These are phyloP conservation scores for Themeda triandra DNA, from an alignment of 176 grass and related monocot species.

Conservation along the genomic window DNA sequence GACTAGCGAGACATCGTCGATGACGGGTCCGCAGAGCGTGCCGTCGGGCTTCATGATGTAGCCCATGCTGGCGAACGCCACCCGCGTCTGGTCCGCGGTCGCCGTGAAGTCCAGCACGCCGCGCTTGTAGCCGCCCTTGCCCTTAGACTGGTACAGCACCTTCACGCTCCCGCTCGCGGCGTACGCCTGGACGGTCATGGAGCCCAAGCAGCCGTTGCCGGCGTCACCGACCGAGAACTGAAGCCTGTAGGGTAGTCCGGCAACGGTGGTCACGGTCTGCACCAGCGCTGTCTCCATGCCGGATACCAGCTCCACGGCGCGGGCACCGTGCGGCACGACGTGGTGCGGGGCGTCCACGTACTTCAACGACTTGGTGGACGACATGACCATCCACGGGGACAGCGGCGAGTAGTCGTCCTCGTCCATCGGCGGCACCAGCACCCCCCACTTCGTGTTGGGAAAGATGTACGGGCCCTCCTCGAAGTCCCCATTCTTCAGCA, in stretches of 20 bases:
- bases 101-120: slow-evolving; percentile 51
- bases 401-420: slow-evolving; percentile 64
- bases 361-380: slow-evolving; percentile 46
- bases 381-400: slow-evolving; percentile 45
- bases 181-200: slow-evolving; percentile 50
- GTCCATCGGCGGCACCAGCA: slow-evolving; percentile 59
- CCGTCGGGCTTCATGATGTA: slow-evolving; percentile 52
- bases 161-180: not conserved
- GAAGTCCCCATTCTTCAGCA: slow-evolving; percentile 60
- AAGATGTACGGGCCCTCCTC: slow-evolving; percentile 65
- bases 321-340: slow-evolving; percentile 45
- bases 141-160: slow-evolving; percentile 42
- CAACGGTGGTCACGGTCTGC: slow-evolving; percentile 47
- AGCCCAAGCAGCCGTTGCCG: slow-evolving; percentile 40
- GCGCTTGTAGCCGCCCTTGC: slow-evolving; percentile 41
- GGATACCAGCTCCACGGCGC: slow-evolving; percentile 59
- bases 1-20: slow-evolving; percentile 48
- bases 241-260: slow-evolving; percentile 36
- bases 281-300: slow-evolving; percentile 56
- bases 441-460: slow-evolving; percentile 40
- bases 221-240: slow-evolving; percentile 55
- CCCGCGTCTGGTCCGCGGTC: slow-evolving; percentile 24
- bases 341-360: slow-evolving; percentile 66
- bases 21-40: slow-evolving; percentile 57
- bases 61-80: slow-evolving; percentile 41